Base-by-base conservation (phyloP, 2,329 filamentous ascomycete genomes). In the Xylariales sp. region DNA sequence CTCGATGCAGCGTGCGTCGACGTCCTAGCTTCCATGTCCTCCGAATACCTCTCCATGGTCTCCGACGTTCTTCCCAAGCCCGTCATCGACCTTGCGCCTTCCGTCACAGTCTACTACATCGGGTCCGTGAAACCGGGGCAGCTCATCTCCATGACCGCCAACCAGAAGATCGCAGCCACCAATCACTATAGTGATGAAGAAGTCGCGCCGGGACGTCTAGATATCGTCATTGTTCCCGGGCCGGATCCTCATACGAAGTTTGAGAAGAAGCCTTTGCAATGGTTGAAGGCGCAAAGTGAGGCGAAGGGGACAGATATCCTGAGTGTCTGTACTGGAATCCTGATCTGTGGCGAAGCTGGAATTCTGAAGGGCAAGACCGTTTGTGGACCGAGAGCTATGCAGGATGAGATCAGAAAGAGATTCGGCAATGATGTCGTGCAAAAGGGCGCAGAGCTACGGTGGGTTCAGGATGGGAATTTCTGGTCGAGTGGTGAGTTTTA, bases 401-500 rank as follows among this genome's bases (percentile, higher is more conserved):
- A 76, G 51, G 56, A 59, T 9, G 40, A 60, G 19, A 51, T 75
- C 34, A 49, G 44, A 32, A 49, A 57, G 32, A 63, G 56, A 51
- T 71, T 63, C 34, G 67, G 62, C 11, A 56, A 56, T 1, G 57
- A 66, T 15, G 59, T 61, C 44, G 49, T 48, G 40, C 62, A 73
- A 44, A 61, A 69, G 8, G 74, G 73, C 3, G 59, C 71, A 3
- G 62, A 63, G 54, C 53, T 70, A 38, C 59, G 74, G 28, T 78
- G 74, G 74, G 58, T 67, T 27, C 62, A 65, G 42, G 73, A 78
- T 46, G 73, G 72, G 8, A 76, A 72, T 48, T 55, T 78, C 29
- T 78, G 75, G 74, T 70, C 67, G 19, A 71, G 71, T 48, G 74
- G 73, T 73, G 54, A 42, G 68, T 64, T n/a, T n/a, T n/a, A n/a